A percentile compares a stretch with the other conserved stretches of the same genome.
These are phyloP conservation scores for Alternaria triticina DNA, from an alignment of 2,329 filamentous ascomycete genomes.

Conservation along the genomic window DNA sequence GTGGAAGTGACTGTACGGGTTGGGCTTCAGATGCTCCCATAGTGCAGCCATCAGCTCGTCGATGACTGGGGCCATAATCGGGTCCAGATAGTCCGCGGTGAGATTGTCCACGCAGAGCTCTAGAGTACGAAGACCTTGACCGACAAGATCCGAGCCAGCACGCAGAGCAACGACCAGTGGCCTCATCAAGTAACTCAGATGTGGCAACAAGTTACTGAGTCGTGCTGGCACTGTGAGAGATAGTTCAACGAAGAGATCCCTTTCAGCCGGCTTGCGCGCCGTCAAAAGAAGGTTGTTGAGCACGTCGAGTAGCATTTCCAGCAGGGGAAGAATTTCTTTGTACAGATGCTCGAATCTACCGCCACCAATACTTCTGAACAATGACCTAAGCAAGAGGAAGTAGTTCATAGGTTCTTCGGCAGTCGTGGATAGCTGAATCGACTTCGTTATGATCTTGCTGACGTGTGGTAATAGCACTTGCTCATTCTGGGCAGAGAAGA, in stretches of 20 bases:
- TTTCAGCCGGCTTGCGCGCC: slow-evolving; percentile 85
- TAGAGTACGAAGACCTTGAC: slow-evolving; percentile 88
- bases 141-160: slow-evolving; percentile 90
- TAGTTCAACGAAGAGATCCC: slow-evolving; percentile 95
- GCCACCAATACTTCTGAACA: slow-evolving; percentile 96
- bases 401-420: slow-evolving; percentile 99
- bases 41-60: slow-evolving; percentile 98
- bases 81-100: slow-evolving; percentile 95
- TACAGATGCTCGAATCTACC: slow-evolving; percentile 98
- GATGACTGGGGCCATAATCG: slow-evolving; percentile 98
- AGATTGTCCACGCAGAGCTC: slow-evolving; percentile 98
- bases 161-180: slow-evolving; percentile 94
- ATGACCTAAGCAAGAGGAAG: slow-evolving; percentile 86
- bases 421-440: slow-evolving; percentile 92
- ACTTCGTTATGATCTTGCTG: slow-evolving; percentile 95
- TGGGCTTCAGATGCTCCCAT: slow-evolving; percentile 92
- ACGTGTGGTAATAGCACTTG: slow-evolving; percentile 94
- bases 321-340: slow-evolving; percentile 92
- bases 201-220: slow-evolving; percentile 90
- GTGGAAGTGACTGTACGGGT: slow-evolving; percentile 96
- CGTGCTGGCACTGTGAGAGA: slow-evolving; percentile 94
- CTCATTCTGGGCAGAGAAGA: slow-evolving; percentile 95
- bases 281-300: slow-evolving; percentile 93
- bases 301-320: slow-evolving; percentile 97
- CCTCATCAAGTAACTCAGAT: slow-evolving; percentile 95